phyloP scores from a whole-genome alignment of 2,329 filamentous ascomycete species.

The Amauroascus verrucosus region DNA sequence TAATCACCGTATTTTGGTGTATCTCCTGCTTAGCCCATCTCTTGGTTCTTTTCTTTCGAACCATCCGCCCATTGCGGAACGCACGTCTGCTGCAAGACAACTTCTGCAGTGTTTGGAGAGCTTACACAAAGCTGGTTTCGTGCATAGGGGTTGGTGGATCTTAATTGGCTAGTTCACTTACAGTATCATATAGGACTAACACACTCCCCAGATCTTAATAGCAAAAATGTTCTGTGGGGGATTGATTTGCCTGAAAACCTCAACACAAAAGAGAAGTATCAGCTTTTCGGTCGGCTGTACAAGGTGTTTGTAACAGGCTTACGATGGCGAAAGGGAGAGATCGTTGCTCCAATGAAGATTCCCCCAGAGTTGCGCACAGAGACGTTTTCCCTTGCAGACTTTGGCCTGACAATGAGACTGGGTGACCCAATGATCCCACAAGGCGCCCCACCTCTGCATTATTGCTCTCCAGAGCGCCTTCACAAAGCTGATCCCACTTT shows the following conservation, averaged over 20 bases:
- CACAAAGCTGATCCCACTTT: conserved; percentile 9
- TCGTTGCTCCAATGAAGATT: conserved; percentile 6
- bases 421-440: background rate
- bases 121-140: conserved; percentile 22
- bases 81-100: conserved; percentile 24
- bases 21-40: conserved; percentile 19
- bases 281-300: conserved; percentile 10
- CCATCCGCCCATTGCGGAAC: conserved; percentile 15
- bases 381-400: conserved; percentile 14
- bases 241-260: conserved; percentile 3
- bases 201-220: conserved; percentile 9
- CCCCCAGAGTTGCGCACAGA: conserved; percentile 10
- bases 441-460: conserved; percentile 12
- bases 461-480: conserved; percentile 14
- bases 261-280: conserved; percentile 10
- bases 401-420: conserved; percentile 10
- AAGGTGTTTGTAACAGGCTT: conserved; percentile 1
- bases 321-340: conserved; percentile 8
- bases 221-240: conserved; percentile 14
- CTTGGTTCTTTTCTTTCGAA: background rate
- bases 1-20: conserved; percentile 18
- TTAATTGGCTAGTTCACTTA: background rate
- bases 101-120: conserved; percentile 21
- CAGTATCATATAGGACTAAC: background rate
- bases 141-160: conserved; percentile 21